Conservation (phyloP, 345 rosid genomes). For the Pelargonium nanum region DNA sequence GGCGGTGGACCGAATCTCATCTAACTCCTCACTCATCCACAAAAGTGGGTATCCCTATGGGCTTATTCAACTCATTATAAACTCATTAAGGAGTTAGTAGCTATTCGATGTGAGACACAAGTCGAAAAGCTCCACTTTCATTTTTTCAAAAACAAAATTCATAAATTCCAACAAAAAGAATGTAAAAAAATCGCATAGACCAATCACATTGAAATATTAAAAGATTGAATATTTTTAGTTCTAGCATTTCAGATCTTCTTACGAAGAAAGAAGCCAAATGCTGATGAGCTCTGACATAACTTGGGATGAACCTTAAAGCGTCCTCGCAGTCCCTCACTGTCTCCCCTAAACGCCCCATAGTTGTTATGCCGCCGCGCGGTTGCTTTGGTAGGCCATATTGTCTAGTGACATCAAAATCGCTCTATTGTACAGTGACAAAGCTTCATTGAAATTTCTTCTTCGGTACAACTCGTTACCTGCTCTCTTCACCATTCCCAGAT, state of each 20-base stretch:
- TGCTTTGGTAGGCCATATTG: constrained; percentile 64
- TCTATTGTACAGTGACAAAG: constrained; percentile 57
- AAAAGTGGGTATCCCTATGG: no score
- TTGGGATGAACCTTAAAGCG: constrained; percentile 66
- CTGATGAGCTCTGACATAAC: constrained; percentile 68
- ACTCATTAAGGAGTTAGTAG: no score
- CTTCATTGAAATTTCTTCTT: constrained; percentile 60
- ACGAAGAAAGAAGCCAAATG: constrained; percentile 68
- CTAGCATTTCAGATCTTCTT: constrained; percentile 28
- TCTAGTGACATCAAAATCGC: constrained; percentile 67
- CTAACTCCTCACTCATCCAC: no score
- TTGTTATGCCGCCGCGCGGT: constrained; percentile 85
- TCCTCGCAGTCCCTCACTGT: constrained; percentile 82
- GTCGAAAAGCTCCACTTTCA: no score
- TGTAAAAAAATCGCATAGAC: constrained; percentile 2
- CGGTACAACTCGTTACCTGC: constrained; percentile 77
- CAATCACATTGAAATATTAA: constrained; percentile 12
- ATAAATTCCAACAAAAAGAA: no score
- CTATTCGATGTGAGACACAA: no score
- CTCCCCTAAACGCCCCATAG: constrained; percentile 53
- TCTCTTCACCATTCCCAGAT: constrained; percentile 69
- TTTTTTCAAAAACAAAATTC: no score
- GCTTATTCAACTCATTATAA: no score
- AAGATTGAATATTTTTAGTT: neutral
- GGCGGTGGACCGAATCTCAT: no score